Evolutionary conservation across 331 rosid genomes (phyloP).

Genomic region (Malus hybrid): DNA sequence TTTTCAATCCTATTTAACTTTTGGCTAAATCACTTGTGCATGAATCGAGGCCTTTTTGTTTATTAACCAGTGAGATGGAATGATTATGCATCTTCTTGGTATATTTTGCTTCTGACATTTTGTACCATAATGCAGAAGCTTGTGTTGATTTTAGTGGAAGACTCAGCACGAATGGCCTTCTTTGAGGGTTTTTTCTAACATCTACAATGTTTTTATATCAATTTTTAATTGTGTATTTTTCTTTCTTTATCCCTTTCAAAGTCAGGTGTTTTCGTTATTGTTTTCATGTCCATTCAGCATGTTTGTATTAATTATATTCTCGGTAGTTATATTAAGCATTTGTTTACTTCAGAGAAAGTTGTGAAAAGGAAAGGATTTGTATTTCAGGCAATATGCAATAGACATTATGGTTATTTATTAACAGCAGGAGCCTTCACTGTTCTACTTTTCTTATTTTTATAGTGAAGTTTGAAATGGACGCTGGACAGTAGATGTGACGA

Average conservation of each 20-base stretch:
- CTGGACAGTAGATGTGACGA: not conserved
- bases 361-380: not conserved
- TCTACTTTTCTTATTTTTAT: not conserved
- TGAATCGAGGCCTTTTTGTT: not conserved
- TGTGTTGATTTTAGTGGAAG: conserved; percentile 7
- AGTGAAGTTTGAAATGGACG: not conserved
- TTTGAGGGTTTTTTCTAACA: not conserved
- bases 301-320: not conserved
- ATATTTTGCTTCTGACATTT: not conserved
- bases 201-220: not conserved
- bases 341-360: not conserved
- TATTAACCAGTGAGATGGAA: not conserved
- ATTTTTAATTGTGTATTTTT: not conserved
- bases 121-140: conserved; percentile 7
- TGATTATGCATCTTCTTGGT: not conserved
- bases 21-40: not conserved
- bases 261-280: not conserved
- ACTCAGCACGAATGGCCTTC: conserved; percentile 2
- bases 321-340: not conserved
- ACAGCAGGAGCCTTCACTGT: not conserved
- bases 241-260: not conserved
- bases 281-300: not conserved
- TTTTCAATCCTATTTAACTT: not conserved
- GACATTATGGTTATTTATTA: not conserved
- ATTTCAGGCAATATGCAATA: not conserved